phyloP scores from a whole-genome alignment of 1,284 basidiomycete species.

The Jaminaea rosea region DNA sequence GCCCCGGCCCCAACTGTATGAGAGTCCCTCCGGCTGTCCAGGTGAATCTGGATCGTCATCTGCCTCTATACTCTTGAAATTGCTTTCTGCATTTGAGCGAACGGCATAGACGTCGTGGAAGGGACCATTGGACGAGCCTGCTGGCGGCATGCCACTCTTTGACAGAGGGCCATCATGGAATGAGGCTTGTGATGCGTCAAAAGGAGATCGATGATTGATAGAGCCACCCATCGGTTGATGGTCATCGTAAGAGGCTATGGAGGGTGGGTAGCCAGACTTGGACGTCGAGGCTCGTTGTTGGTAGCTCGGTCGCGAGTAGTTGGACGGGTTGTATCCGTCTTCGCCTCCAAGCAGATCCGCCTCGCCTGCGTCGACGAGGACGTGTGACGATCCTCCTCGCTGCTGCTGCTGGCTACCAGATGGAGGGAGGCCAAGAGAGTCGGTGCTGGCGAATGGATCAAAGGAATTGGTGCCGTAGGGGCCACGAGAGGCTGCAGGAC shows the following conservation, averaged over 20 bases:
- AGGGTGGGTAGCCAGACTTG: conserved; percentile 15
- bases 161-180: too few species aligned
- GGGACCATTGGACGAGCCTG: conserved; percentile 22
- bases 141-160: conserved; percentile 18
- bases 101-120: conserved; percentile 32
- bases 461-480: conserved; percentile 8
- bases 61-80: conserved; percentile 40
- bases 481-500: conserved; percentile 2
- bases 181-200: too few species aligned
- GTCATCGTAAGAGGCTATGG: neutral
- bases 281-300: neutral
- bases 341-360: conserved; percentile 38
- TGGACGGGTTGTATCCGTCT: conserved; percentile 15
- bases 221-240: too few species aligned
- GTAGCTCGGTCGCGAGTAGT: neutral
- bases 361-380: conserved; percentile 37
- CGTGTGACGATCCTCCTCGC: conserved; percentile 14
- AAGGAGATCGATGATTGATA: too few species aligned
- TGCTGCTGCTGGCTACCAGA: conserved; percentile 1
- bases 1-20: neutral
- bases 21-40: neutral
- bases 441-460: conserved; percentile 6
- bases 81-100: conserved; percentile 2
- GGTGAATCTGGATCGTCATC: conserved; percentile 33
- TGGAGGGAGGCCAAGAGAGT: conserved; percentile 15